These are phyloP conservation scores for Niebla homalea DNA, from an alignment of 495 filamentous ascomycete species.

Conservation along the genomic window DNA sequence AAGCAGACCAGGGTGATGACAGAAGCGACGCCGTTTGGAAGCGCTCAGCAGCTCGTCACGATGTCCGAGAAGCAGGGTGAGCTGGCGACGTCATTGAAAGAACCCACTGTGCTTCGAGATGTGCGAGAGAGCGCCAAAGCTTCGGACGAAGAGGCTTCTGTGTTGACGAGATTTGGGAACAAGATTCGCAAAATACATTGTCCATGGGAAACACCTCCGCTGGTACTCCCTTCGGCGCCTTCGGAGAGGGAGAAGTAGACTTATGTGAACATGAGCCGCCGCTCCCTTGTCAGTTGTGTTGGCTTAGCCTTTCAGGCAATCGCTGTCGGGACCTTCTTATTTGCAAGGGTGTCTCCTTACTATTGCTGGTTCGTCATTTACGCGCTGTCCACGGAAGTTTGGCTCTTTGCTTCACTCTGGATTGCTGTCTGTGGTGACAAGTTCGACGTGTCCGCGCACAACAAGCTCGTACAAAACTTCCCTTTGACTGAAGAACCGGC, in stretches of 20 bases:
- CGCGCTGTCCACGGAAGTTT: conserved; percentile 15
- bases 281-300: conserved; percentile 12
- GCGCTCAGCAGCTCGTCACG: too few species aligned
- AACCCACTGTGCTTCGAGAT: too few species aligned
- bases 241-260: conserved; percentile 19
- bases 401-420: conserved; percentile 18
- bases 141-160: too few species aligned
- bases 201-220: not conserved
- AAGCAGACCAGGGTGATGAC: too few species aligned
- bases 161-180: not conserved
- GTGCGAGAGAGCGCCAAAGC: too few species aligned
- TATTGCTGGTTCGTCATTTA: conserved; percentile 17
- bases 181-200: conserved; percentile 6
- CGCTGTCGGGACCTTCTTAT: conserved; percentile 19
- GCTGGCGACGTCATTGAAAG: too few species aligned
- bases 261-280: conserved; percentile 16
- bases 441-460: conserved; percentile 15
- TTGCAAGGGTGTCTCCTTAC: conserved; percentile 6
- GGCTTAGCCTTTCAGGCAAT: conserved; percentile 17
- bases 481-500: conserved; percentile 7
- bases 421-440: conserved; percentile 16
- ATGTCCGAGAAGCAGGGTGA: too few species aligned
- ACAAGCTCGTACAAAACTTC: conserved; percentile 11
- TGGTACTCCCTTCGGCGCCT: conserved; percentile 15
- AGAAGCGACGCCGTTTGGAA: too few species aligned